Evolutionary conservation across 345 rosid genomes (phyloP).

Genomic region (Cochlearia excelsa): DNA sequence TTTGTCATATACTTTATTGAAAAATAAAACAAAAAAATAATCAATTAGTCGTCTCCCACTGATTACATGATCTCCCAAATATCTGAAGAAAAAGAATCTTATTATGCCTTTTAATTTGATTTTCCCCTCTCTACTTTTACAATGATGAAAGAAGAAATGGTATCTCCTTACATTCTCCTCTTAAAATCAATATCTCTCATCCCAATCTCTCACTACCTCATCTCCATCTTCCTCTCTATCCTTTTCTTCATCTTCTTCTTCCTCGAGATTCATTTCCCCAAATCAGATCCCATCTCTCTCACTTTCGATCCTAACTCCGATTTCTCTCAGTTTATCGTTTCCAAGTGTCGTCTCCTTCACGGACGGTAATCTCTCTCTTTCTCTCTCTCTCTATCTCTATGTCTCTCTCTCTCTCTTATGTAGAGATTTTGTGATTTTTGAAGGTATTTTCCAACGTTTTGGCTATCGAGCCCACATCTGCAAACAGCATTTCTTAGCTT

Average conservation of each 20-base stretch:
- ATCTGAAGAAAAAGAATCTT: too few relatives aligned
- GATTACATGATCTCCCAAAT: too few relatives aligned
- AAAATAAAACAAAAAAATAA: too few relatives aligned
- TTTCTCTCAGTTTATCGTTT: constrained; percentile 50
- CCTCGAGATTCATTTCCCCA: constrained; percentile 62
- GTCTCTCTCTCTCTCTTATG: neutral
- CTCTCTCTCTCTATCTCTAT: neutral
- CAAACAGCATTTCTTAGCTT: constrained; percentile 63
- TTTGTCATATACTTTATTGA: too few relatives aligned
- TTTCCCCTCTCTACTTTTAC: neutral
- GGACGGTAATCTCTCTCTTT: constrained; percentile 46
- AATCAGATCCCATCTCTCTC: constrained; percentile 45
- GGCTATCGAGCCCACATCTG: constrained; percentile 92
- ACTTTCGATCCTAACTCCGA: constrained; percentile 49
- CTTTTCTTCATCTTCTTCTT: constrained; percentile 47
- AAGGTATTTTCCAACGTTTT: constrained; percentile 73
- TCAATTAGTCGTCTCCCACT: too few relatives aligned
- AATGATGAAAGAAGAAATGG: neutral
- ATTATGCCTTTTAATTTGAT: too few relatives aligned
- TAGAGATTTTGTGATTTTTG: constrained; percentile 17
- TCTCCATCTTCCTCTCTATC: constrained; percentile 33
- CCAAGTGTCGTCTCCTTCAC: constrained; percentile 65
- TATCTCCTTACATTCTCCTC: constrained; percentile 47
- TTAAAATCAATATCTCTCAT: constrained; percentile 44
- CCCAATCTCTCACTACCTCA: constrained; percentile 52